Conservation (phyloP, 2,329 filamentous ascomycete genomes). For the Lecanoromycetidae sp. region DNA sequence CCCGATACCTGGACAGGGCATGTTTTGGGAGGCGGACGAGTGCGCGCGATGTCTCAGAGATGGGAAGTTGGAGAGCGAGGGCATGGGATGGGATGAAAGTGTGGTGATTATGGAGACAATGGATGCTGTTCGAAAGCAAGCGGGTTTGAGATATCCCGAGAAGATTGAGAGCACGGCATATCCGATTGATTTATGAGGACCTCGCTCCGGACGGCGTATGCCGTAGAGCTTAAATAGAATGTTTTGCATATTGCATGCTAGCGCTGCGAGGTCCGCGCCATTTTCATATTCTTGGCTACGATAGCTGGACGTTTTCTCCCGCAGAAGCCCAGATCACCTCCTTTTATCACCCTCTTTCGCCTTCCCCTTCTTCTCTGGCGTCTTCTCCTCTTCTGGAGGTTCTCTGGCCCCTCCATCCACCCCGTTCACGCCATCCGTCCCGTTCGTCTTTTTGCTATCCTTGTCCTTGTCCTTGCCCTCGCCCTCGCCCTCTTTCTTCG, state of each 20-base stretch:
- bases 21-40: conserved; percentile 84
- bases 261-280: not conserved
- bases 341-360: conserved; percentile 33
- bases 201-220: too few relatives aligned
- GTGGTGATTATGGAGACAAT: conserved; percentile 73
- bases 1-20: conserved; percentile 57
- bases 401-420: conserved; percentile 45
- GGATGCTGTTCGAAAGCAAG: conserved; percentile 56
- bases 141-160: conserved; percentile 50
- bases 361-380: conserved; percentile 43
- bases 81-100: conserved; percentile 62
- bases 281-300: not conserved
- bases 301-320: not conserved
- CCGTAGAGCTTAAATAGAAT: conserved; percentile 35
- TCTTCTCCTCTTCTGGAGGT: conserved; percentile 43
- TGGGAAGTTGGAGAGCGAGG: conserved; percentile 61
- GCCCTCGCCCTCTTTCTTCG: conserved; percentile 54
- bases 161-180: conserved; percentile 52
- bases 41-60: conserved; percentile 63
- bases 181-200: conserved; percentile 54
- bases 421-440: conserved; percentile 38
- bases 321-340: conserved; percentile 16
- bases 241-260: conserved; percentile 3
- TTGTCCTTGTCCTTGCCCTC: conserved; percentile 50
- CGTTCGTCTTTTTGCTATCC: conserved; percentile 49